Conservation (phyloP, 2,329 filamentous ascomycete genomes). For the Diplodia scrobiculata region DNA sequence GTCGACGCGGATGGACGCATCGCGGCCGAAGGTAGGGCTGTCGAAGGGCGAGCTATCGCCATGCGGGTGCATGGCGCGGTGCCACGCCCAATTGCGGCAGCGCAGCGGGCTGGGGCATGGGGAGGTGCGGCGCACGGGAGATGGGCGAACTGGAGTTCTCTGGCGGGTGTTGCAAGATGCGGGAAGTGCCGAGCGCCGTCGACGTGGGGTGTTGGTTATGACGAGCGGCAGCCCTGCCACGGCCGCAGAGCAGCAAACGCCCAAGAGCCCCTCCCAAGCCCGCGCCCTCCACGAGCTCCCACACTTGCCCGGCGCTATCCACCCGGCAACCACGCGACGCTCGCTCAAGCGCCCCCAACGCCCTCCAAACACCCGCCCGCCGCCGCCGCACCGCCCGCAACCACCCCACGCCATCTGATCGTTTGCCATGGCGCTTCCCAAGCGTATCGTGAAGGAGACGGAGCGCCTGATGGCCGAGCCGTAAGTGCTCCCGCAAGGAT, state of each 20-base stretch:
- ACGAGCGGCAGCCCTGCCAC: conserved; percentile 26
- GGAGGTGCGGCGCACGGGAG: conserved; percentile 7
- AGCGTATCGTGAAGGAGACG: conserved; percentile 98
- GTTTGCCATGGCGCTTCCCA: conserved; percentile 71
- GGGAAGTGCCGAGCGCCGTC: conserved; percentile 23
- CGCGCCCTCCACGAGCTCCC: conserved; percentile 4
- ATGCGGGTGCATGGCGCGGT: conserved; percentile 28
- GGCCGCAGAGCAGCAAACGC: conserved; percentile 28
- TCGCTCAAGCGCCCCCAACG: not conserved
- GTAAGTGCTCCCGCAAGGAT: conserved; percentile 57
- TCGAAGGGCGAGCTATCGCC: conserved; percentile 64
- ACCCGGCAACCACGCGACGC: not conserved
- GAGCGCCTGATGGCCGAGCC: conserved; percentile 95
- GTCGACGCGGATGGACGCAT: conserved; percentile 81
- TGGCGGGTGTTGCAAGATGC: conserved; percentile 25
- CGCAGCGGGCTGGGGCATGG: conserved; percentile 16
- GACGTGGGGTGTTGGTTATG: conserved; percentile 26
- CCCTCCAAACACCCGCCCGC: not conserved
- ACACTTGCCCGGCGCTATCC: not conserved
- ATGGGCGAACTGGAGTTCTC: conserved; percentile 1
- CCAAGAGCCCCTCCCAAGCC: conserved; percentile 24
- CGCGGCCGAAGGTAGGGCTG: conserved; percentile 82
- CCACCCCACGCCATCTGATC: not conserved
- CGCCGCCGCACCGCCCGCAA: not conserved
- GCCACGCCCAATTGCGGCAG: conserved; percentile 23